Percentiles rank a stretch among this genome's conserved stretches.
These are phyloP conservation scores for Epichloe coenophiala DNA, from an alignment of 2,329 filamentous ascomycete genomes.

Conservation along the genomic window DNA sequence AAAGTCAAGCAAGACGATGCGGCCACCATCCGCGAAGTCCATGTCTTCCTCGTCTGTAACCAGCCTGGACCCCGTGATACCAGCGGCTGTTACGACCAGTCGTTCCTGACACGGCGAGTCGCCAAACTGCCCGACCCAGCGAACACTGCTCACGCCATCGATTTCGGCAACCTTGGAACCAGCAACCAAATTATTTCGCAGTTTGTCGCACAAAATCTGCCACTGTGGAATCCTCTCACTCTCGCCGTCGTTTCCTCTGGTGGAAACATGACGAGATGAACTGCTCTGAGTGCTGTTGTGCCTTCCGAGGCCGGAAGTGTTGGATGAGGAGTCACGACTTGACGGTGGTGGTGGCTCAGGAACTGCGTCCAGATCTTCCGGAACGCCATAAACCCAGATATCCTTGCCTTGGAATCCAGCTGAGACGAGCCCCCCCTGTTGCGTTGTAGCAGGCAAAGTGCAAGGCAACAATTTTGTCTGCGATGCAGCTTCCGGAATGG, in stretches of 20 bases:
- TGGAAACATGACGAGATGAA: conserved; percentile 19
- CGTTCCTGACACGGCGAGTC: conserved; percentile 36
- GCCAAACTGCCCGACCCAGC: conserved; percentile 52
- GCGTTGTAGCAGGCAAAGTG: conserved; percentile 56
- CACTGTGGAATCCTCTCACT: conserved; percentile 44
- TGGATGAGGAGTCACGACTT: conserved; percentile 11
- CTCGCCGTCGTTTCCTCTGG: conserved; percentile 15
- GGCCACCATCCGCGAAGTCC: conserved; percentile 66
- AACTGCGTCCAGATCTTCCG: conserved; percentile 54
- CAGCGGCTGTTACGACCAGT: conserved; percentile 59
- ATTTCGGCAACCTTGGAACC: conserved; percentile 54
- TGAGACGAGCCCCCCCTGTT: conserved; percentile 59
- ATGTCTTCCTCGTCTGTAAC: conserved; percentile 57
- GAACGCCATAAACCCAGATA: conserved; percentile 68
- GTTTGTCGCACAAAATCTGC: conserved; percentile 54
- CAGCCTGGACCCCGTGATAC: conserved; percentile 44
- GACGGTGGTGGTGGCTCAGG: conserved; percentile 25
- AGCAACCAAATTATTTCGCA: conserved; percentile 56
- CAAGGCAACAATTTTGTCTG: conserved; percentile 51
- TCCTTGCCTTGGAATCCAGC: conserved; percentile 60
- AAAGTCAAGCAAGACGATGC: conserved; percentile 62
- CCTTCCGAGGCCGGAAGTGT: conserved; percentile 12
- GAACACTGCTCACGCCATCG: conserved; percentile 51
- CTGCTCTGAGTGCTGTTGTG: conserved; percentile 17
- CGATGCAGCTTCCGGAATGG: conserved; percentile 36